Percentiles rank a stretch among this genome's conserved stretches.
Evolutionary conservation across 768 basidiomycete genomes (phyloP).

Genomic region (Fomitopsis serialis): DNA sequence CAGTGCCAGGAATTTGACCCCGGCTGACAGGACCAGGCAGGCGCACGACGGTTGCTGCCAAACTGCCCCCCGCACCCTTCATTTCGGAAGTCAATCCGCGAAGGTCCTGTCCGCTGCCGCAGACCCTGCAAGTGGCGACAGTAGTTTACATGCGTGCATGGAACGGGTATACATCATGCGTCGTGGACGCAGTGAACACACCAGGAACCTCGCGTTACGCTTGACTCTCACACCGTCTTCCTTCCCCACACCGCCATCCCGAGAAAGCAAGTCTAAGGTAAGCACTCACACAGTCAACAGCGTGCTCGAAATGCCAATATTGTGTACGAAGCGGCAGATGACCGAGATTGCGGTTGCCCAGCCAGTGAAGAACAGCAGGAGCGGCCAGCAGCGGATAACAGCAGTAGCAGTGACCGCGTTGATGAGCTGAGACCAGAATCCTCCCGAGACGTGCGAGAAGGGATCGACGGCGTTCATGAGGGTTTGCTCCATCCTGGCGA

Average conservation of each 20-base stretch:
- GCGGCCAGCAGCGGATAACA: slow-evolving; percentile 60
- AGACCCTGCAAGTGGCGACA: too few relatives aligned
- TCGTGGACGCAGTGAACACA: too few relatives aligned
- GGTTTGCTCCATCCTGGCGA: slow-evolving; percentile 1
- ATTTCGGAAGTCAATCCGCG: too few relatives aligned
- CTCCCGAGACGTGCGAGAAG: slow-evolving; percentile 9
- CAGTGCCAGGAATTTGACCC: too few relatives aligned
- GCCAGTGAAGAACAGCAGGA: slow-evolving; percentile 55
- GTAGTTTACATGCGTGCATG: too few relatives aligned
- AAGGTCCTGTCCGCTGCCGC: too few relatives aligned
- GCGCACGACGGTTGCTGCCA: too few relatives aligned
- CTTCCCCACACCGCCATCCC: not conserved
- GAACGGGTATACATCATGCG: too few relatives aligned
- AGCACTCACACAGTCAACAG: slow-evolving; percentile 61
- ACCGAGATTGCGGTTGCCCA: slow-evolving; percentile 58
- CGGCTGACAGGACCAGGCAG: too few relatives aligned
- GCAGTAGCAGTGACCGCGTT: slow-evolving; percentile 33
- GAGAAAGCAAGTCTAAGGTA: not conserved
- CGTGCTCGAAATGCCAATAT: slow-evolving; percentile 41
- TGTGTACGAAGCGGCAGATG: slow-evolving; percentile 42
- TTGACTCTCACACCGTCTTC: not conserved
- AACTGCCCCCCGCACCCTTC: too few relatives aligned
- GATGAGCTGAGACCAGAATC: slow-evolving; percentile 10
- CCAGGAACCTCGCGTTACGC: too few relatives aligned
- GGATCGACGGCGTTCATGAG: slow-evolving; percentile 16